A percentile compares a stretch with the other conserved stretches of the same genome.
Conservation (phyloP, 495 filamentous ascomycete genomes). For the Hypoxylon lenormandii region DNA sequence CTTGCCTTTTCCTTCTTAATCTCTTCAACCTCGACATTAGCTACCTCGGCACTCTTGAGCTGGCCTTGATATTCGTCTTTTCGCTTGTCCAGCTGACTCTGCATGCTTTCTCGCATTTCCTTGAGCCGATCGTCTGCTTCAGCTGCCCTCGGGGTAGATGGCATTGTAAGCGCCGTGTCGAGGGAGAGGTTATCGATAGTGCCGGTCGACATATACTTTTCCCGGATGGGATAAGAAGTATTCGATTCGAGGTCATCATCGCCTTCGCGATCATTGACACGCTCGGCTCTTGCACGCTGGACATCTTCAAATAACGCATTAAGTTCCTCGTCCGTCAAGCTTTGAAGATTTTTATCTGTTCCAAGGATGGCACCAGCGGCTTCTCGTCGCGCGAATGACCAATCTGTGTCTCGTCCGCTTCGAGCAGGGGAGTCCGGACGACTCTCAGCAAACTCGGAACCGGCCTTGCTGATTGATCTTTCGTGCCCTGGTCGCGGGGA, state of each 20-base stretch:
- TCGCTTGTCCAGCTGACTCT: constrained; percentile 84
- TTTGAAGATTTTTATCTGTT: constrained; percentile 88
- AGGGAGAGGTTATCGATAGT: constrained; percentile 97
- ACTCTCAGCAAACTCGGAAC: constrained; percentile 73
- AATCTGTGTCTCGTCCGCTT: constrained; percentile 87
- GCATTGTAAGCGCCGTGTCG: constrained; percentile 92
- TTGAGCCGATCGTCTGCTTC: constrained; percentile 79
- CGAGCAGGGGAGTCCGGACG: constrained; percentile 82
- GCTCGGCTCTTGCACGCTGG: constrained; percentile 83
- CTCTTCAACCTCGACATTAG: constrained; percentile 83
- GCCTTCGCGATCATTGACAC: constrained; percentile 77
- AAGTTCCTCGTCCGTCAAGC: constrained; percentile 91
- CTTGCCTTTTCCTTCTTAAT: constrained; percentile 83
- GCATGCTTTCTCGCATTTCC: constrained; percentile 86
- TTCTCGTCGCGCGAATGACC: constrained; percentile 93
- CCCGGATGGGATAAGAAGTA: constrained; percentile 85
- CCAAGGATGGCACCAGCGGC: constrained; percentile 90
- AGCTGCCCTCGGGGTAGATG: constrained; percentile 84
- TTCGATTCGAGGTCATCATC: constrained; percentile 92
- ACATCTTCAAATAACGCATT: constrained; percentile 96
- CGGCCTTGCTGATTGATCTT: constrained; percentile 77
- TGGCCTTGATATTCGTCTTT: constrained; percentile 86
- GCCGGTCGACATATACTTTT: constrained; percentile 96
- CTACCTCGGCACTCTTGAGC: constrained; percentile 79
- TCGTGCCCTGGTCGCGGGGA: constrained; percentile 80